Evolutionary conservation across 805 yeast species (phyloP), one percentile per base, ranked within the genome.

Genomic region (Saturnispora halmiae): DNA sequence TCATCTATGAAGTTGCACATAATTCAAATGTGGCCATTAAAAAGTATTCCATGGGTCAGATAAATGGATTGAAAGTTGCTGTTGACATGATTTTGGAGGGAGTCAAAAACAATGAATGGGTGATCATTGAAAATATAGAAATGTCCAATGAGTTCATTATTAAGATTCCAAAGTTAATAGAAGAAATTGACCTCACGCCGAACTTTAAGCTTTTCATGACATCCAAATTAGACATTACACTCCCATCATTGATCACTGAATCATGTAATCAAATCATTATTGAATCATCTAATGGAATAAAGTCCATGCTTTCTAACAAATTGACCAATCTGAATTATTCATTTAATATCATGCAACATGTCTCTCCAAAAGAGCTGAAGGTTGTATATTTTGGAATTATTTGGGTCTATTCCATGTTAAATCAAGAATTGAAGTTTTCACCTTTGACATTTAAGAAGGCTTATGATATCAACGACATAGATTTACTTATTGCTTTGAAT

Each of bases 41-140:
- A 0, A 56, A 69, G 1, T 68, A 83, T 29, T 73, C 95, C 0
- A 67, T 88, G 73, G 96, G 95, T 0, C 75, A 94, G 0, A 54
- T 57, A 19, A 94, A 85, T 56, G 79, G 83, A 8, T 56, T 66
- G 2, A 70, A 64, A 3, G 60, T 66, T 31, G 88, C 90, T 0
- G 73, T 71, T 18, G 60, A 64, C 37, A 73, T 75, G n/a, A 60
- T 85, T 7, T 51, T 55, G 1, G 58, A 55, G 8, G 73, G 76
- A 0, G 53, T 68, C 1, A 60, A 54, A n/a, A 53, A 53, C 1
- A 86, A 84, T 0, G 51, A 56, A 1, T 86, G 95, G 95, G 57
- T 90, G 0, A 51, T 88, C 22, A 58, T 90, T 24, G 95, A 90
- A 54, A 88, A 88, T 52, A 64, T 84, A 10, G 95, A 90, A 44